phyloP scores from a whole-genome alignment of 1,284 basidiomycete genomes.

The Athelia sp. region DNA sequence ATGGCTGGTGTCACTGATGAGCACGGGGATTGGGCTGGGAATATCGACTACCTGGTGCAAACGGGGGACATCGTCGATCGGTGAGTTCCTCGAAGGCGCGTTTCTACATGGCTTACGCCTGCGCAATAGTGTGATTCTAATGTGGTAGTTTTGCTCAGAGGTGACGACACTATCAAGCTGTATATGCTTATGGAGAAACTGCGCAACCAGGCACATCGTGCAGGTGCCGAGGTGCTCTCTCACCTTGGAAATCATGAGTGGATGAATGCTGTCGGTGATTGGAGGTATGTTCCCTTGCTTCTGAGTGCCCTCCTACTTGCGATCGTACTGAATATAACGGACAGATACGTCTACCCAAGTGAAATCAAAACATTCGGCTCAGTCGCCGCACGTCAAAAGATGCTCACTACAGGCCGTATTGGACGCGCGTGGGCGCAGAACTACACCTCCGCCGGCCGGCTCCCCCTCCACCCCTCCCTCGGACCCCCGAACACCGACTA shows the following conservation, averaged over 20 bases:
- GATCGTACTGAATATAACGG: conserved; percentile 3
- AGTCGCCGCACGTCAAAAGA: conserved; percentile 62
- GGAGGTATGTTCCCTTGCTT: conserved; percentile 1
- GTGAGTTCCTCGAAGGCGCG: conserved; percentile 27
- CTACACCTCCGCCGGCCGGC: conserved; percentile 78
- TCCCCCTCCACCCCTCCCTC: conserved; percentile 70
- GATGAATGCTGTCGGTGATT: conserved; percentile 83
- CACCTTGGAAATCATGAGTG: conserved; percentile 88
- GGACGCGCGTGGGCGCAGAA: conserved; percentile 83
- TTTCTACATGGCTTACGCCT: conserved; percentile 6
- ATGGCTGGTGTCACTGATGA: conserved; percentile 73
- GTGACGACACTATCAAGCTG: conserved; percentile 81
- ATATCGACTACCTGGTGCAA: conserved; percentile 82
- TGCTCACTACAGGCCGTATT: conserved; percentile 73
- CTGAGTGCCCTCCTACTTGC: no score
- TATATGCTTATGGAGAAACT: conserved; percentile 80
- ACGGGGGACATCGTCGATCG: conserved; percentile 93
- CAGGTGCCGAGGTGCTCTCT: conserved; percentile 71
- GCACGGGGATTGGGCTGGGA: conserved; percentile 71
- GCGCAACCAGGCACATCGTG: conserved; percentile 64
- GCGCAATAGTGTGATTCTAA: not conserved
- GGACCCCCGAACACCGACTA: conserved; percentile 71
- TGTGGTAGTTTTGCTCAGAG: conserved; percentile 47
- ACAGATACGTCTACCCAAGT: conserved; percentile 77
- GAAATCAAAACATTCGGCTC: conserved; percentile 81